phyloP scores from a whole-genome alignment of 257 asterid genomes.

The Fraxinus pennsylvanica region DNA sequence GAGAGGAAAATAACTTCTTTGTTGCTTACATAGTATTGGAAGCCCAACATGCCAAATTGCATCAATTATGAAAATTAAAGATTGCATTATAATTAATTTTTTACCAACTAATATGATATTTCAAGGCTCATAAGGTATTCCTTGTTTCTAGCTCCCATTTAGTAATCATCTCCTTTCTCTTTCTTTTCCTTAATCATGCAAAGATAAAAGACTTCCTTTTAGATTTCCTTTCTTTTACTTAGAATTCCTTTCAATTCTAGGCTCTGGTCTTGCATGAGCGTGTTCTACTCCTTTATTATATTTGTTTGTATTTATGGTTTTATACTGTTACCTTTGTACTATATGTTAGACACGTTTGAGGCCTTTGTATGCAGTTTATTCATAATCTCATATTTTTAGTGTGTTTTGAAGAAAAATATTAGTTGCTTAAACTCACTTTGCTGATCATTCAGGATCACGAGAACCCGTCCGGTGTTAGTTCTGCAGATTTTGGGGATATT shows the following conservation, averaged over 20 bases:
- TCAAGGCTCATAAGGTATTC: too few species aligned
- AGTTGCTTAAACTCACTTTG: background rate
- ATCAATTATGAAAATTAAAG: too few species aligned
- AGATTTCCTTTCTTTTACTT: background rate
- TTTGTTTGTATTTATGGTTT: background rate
- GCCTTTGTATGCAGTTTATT: background rate
- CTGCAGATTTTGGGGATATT: constrained; percentile 24
- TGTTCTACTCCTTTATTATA: background rate
- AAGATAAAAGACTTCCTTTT: background rate
- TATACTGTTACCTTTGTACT: background rate
- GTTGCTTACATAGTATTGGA: background rate
- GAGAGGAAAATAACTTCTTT: background rate
- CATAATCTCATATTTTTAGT: background rate
- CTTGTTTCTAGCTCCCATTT: background rate
- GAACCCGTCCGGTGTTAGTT: constrained; percentile 29
- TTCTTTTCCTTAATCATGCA: background rate
- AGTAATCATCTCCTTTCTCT: background rate
- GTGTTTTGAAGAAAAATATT: background rate
- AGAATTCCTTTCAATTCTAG: background rate
- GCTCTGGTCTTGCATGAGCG: background rate
- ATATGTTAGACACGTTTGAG: background rate
- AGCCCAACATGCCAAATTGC: background rate
- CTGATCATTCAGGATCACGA: constrained; percentile 26
- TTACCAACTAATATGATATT: background rate
- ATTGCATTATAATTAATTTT: background rate